Conservation (phyloP, 352 stramenopile species). For the Plasmopara halstedii region DNA sequence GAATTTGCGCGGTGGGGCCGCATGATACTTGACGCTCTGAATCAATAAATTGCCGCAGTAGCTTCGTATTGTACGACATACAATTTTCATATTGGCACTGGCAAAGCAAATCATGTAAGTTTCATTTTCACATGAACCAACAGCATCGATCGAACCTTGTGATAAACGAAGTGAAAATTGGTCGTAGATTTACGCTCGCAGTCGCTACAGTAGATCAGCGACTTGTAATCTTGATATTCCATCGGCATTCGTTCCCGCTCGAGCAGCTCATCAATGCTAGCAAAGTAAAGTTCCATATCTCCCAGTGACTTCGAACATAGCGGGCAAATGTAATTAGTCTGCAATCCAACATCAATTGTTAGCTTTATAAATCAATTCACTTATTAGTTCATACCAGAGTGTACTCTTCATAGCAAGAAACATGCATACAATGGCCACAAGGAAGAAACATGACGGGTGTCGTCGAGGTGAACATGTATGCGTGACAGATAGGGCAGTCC, state of each 20-base stretch:
- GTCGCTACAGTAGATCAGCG: constrained; percentile 80
- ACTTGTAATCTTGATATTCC: constrained; percentile 70
- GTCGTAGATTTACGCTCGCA: constrained; percentile 80
- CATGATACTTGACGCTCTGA: constrained; percentile 21
- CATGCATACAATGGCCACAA: constrained; percentile 95
- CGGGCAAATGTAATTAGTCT: constrained; percentile 92
- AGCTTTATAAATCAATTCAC: background rate
- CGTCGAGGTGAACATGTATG: constrained; percentile 94
- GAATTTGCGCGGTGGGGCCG: constrained; percentile 8
- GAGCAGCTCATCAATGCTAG: constrained; percentile 78
- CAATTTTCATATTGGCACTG: constrained; percentile 74
- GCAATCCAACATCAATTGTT: background rate
- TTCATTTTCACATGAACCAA: background rate
- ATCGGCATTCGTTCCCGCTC: constrained; percentile 69
- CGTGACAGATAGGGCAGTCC: constrained; percentile 93
- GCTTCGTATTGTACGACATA: constrained; percentile 80
- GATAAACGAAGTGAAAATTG: constrained; percentile 81
- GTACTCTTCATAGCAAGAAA: constrained; percentile 93
- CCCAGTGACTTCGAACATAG: constrained; percentile 93
- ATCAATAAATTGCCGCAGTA: constrained; percentile 70
- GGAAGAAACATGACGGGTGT: constrained; percentile 92
- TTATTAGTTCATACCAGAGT: constrained; percentile 44
- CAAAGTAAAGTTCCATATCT: constrained; percentile 90
- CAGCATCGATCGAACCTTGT: constrained; percentile 45
- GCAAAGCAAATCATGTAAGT: constrained; percentile 3